These are phyloP conservation scores for Rubus parviflorus DNA, from an alignment of 306 rosid genomes.

Conservation along the genomic window DNA sequence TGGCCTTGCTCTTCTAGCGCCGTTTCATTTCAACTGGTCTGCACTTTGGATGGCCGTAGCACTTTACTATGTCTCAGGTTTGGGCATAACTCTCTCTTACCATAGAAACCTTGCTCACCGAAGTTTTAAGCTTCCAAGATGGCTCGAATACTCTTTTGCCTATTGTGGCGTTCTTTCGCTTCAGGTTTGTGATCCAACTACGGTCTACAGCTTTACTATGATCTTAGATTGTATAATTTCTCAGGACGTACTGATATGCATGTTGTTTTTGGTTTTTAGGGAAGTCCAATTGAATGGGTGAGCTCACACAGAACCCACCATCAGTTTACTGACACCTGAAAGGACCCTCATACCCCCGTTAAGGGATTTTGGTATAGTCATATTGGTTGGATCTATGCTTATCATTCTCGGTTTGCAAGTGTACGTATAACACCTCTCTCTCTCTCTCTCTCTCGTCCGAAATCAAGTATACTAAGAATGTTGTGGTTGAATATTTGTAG, in stretches of 20 bases:
- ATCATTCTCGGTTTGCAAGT: neutral
- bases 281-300: constrained; percentile 5
- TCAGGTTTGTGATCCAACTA: neutral
- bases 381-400: neutral
- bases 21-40: neutral
- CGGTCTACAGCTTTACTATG: too few relatives aligned
- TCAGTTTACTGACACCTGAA: neutral
- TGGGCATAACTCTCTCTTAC: constrained; percentile 32
- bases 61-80: neutral
- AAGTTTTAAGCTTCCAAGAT: neutral
- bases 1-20: neutral
- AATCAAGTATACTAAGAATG: too few relatives aligned
- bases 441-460: neutral
- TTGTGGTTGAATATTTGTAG: neutral
- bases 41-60: neutral
- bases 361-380: constrained; percentile 6
- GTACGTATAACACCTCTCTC: neutral
- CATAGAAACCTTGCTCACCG: constrained; percentile 27
- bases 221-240: neutral
- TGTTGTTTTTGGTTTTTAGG: neutral
- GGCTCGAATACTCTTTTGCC: neutral
- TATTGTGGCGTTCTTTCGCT: neutral
- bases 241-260: too few relatives aligned
- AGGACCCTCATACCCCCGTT: neutral
- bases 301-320: neutral